Evolutionary conservation across 108 stramenopile species (phyloP).

Genomic region (Stephanodiscus triporus): DNA sequence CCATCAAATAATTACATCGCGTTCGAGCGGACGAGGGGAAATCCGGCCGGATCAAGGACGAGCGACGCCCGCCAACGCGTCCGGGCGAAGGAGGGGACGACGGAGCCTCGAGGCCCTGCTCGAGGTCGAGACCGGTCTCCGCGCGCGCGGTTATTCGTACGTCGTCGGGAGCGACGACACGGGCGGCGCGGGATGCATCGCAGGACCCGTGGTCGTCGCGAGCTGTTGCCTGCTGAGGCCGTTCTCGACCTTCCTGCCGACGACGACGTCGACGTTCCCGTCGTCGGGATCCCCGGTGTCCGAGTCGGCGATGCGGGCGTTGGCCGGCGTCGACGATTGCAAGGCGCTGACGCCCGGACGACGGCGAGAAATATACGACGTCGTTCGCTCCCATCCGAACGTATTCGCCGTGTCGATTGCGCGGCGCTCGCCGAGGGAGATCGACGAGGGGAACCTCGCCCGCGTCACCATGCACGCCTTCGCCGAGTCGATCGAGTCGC

Average conservation of each 20-base stretch:
- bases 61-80: not conserved
- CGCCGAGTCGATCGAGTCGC: constrained; percentile 67
- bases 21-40: no score
- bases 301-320: constrained; percentile 9
- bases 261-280: constrained; percentile 4
- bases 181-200: constrained; percentile 76
- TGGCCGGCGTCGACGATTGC: constrained; percentile 66
- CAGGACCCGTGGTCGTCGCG: constrained; percentile 77
- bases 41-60: no score
- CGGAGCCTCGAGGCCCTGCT: constrained; percentile 33
- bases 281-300: constrained; percentile 4
- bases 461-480: constrained; percentile 67
- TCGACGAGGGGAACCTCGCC: constrained; percentile 63
- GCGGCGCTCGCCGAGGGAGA: constrained; percentile 45
- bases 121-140: constrained; percentile 35
- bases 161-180: constrained; percentile 80
- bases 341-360: constrained; percentile 52
- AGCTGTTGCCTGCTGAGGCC: constrained; percentile 60
- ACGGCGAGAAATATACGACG: constrained; percentile 60
- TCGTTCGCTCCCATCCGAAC: constrained; percentile 49
- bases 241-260: constrained; percentile 18
- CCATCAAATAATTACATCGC: no score
- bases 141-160: constrained; percentile 41
- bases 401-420: constrained; percentile 53
- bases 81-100: not conserved